Evolutionary conservation across 2,329 filamentous ascomycete genomes (phyloP).

Genomic region (Huntiella savannae): DNA sequence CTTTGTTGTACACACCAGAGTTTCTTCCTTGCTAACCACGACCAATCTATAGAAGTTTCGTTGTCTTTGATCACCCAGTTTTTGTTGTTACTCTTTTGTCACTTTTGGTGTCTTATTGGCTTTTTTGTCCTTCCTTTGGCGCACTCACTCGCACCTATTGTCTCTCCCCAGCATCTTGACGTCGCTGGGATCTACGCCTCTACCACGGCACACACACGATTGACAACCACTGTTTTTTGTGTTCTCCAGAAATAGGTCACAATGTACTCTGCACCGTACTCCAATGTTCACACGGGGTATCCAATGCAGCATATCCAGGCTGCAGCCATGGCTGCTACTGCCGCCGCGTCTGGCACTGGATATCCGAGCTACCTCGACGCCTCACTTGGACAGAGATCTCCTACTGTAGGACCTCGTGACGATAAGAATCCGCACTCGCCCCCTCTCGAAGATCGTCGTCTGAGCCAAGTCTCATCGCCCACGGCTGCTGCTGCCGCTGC

Average conservation of each 20-base stretch:
- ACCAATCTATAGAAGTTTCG: no score
- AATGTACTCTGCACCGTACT: conserved; percentile 59
- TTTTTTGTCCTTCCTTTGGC: neutral
- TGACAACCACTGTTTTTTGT: neutral
- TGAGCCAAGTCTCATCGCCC: conserved; percentile 63
- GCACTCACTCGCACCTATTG: neutral
- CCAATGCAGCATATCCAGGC: conserved; percentile 69
- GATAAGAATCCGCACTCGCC: conserved; percentile 57
- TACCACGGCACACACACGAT: neutral
- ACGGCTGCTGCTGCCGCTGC: conserved; percentile 56
- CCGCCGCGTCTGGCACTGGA: conserved; percentile 68
- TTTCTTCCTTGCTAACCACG: no score
- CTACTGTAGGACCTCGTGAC: conserved; percentile 58
- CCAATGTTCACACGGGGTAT: conserved; percentile 58
- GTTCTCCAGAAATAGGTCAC: neutral
- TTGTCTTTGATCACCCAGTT: no score
- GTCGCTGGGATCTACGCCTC: neutral
- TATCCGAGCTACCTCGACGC: conserved; percentile 59
- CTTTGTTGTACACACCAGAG: no score
- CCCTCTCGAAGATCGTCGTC: conserved; percentile 32
- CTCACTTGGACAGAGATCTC: conserved; percentile 50
- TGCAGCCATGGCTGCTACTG: conserved; percentile 80
- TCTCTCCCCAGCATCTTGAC: neutral
- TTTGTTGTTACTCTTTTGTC: neutral
- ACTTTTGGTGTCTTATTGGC: neutral